Evolutionary conservation across 192 early-diverging fungal species (phyloP).

Genomic region (Linnemannia zychae): DNA sequence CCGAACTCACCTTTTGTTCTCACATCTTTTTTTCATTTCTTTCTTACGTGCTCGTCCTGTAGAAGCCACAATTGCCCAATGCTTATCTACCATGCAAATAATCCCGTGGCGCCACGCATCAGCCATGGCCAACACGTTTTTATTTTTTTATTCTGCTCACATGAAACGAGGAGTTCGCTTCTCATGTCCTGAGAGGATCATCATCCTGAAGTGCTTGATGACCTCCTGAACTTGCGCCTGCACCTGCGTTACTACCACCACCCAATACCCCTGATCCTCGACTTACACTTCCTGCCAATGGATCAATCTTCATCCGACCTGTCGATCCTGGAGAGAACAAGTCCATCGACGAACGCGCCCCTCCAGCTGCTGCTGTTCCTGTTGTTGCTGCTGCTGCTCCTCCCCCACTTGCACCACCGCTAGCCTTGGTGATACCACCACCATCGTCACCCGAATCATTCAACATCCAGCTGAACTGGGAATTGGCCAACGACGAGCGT

Average conservation of each 20-base stretch:
- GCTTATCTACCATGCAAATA: too few relatives aligned
- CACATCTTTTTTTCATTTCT: too few relatives aligned
- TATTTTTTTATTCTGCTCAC: not conserved
- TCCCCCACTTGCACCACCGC: not conserved
- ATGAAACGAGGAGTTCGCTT: not conserved
- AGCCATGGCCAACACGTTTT: not conserved
- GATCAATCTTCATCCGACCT: constrained; percentile 37
- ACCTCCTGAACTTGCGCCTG: constrained; percentile 11
- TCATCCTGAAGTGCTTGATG: constrained; percentile 26
- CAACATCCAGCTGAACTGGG: constrained; percentile 54
- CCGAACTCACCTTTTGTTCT: too few relatives aligned
- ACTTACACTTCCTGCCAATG: constrained; percentile 34
- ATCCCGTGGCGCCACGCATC: not conserved
- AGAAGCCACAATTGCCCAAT: too few relatives aligned
- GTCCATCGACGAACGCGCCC: not conserved
- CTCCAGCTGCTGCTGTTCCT: not conserved
- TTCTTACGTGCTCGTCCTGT: too few relatives aligned
- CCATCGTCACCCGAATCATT: constrained; percentile 6
- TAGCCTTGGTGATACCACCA: not conserved
- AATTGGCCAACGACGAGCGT: constrained; percentile 38
- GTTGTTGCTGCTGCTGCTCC: not conserved
- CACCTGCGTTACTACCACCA: not conserved
- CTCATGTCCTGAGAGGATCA: constrained; percentile 34
- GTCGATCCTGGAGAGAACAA: not conserved
- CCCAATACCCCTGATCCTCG: not conserved